phyloP scores from a whole-genome alignment of 2,329 filamentous ascomycete species.

The Lachnellula cervina region DNA sequence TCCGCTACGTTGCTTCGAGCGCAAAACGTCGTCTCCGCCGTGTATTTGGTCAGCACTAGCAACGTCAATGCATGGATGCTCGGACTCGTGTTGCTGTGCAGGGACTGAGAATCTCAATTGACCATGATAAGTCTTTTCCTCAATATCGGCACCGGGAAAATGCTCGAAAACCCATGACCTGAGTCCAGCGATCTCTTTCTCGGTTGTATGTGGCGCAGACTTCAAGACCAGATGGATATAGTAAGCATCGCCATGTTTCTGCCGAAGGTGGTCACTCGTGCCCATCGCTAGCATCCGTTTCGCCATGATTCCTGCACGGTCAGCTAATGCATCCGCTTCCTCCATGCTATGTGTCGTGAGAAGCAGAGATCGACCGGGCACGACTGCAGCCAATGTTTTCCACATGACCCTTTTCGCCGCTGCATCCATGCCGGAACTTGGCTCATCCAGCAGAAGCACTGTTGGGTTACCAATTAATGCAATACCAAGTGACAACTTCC shows the following conservation, averaged over 20 bases:
- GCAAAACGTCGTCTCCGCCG: conserved; percentile 3
- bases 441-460: conserved; percentile 84
- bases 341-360: conserved; percentile 95
- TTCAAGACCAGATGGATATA: conserved; percentile 77
- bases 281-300: conserved; percentile 81
- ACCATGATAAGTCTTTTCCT: conserved; percentile 73
- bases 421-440: conserved; percentile 82
- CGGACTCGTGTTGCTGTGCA: conserved; percentile 29
- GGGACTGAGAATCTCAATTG: conserved; percentile 82
- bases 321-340: conserved; percentile 84
- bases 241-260: conserved; percentile 70
- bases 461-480: conserved; percentile 89
- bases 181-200: conserved; percentile 63
- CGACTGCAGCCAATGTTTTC: conserved; percentile 71
- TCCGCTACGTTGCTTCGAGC: conserved; percentile 14
- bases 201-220: conserved; percentile 66
- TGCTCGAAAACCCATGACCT: conserved; percentile 58
- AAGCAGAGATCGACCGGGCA: conserved; percentile 73
- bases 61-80: conserved; percentile 1
- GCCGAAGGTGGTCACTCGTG: conserved; percentile 65
- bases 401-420: conserved; percentile 92
- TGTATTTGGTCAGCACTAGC: conserved; percentile 26
- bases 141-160: conserved; percentile 63
- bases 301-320: conserved; percentile 80
- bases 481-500: conserved; percentile 86